These are phyloP conservation scores for Daedaleopsis nitida DNA, from an alignment of 768 basidiomycete species.

Conservation along the genomic window DNA sequence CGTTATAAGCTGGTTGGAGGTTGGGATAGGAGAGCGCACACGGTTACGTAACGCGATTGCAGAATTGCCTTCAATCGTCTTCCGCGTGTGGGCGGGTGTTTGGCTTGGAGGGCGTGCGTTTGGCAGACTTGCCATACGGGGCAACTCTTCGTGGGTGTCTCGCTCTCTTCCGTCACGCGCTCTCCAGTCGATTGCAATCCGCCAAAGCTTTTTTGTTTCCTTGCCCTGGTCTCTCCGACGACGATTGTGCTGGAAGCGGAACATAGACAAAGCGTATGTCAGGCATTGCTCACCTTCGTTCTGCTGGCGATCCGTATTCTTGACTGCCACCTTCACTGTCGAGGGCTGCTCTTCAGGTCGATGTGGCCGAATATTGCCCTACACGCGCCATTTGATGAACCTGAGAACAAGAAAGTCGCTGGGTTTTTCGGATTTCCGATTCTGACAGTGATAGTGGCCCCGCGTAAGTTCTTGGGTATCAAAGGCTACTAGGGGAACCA, in stretches of 20 bases:
- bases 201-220: conserved; percentile 10
- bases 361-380: no score
- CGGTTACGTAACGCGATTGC: conserved; percentile 21
- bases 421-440: no score
- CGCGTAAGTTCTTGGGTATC: no score
- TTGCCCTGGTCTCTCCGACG: background rate
- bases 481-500: no score
- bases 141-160: conserved; percentile 9
- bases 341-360: no score
- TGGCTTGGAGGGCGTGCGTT: conserved; percentile 12
- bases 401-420: no score
- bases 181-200: background rate
- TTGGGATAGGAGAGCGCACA: background rate
- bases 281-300: background rate
- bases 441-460: no score
- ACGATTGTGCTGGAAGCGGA: background rate
- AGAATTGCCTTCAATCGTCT: conserved; percentile 5
- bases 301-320: no score
- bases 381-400: no score
- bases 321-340: no score
- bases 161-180: background rate
- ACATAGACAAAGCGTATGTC: background rate
- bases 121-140: conserved; percentile 5
- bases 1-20: conserved; percentile 8
- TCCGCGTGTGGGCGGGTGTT: conserved; percentile 5